phyloP scores from a whole-genome alignment of 352 stramenopile species.

The Pythium phragmitis region DNA sequence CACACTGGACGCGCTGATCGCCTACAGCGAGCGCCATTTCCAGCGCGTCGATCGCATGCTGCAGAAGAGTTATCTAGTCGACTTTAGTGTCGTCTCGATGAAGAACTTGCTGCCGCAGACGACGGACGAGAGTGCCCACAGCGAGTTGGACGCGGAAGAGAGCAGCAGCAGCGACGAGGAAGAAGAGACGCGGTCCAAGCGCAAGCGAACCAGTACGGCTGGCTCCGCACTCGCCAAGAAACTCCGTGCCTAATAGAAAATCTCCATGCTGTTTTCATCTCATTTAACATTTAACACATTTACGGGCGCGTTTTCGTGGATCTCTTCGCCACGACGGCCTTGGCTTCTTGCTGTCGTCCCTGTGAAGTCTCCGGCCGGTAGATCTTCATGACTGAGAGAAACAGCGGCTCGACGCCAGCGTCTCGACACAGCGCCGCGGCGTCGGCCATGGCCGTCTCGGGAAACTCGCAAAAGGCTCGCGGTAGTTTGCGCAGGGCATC shows the following conservation, averaged over 20 bases:
- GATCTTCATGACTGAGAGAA: slow-evolving; percentile 83
- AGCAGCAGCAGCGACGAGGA: slow-evolving; percentile 11
- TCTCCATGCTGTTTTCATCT: background rate
- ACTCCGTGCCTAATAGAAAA: slow-evolving; percentile 20
- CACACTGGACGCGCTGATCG: slow-evolving; percentile 93
- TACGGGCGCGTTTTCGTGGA: background rate
- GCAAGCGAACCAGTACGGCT: slow-evolving; percentile 2
- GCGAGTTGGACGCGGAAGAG: slow-evolving; percentile 15
- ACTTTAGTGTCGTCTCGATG: slow-evolving; percentile 91
- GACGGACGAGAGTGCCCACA: slow-evolving; percentile 12
- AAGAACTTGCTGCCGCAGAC: slow-evolving; percentile 69
- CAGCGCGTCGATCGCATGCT: slow-evolving; percentile 95
- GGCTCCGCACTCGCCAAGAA: slow-evolving; percentile 18
- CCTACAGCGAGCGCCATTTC: slow-evolving; percentile 97
- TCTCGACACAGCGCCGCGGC: slow-evolving; percentile 49
- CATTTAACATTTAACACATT: too few species aligned
- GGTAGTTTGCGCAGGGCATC: slow-evolving; percentile 42
- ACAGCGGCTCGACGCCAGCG: slow-evolving; percentile 59
- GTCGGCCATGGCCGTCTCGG: slow-evolving; percentile 62
- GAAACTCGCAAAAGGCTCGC: slow-evolving; percentile 53
- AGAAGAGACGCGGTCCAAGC: slow-evolving; percentile 24
- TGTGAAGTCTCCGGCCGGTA: slow-evolving; percentile 28
- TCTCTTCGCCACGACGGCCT: background rate
- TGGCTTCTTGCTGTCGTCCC: background rate
- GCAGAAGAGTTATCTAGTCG: slow-evolving; percentile 96